phyloP scores from a whole-genome alignment of 768 basidiomycete species.

The Clitopilus hobsonii region DNA sequence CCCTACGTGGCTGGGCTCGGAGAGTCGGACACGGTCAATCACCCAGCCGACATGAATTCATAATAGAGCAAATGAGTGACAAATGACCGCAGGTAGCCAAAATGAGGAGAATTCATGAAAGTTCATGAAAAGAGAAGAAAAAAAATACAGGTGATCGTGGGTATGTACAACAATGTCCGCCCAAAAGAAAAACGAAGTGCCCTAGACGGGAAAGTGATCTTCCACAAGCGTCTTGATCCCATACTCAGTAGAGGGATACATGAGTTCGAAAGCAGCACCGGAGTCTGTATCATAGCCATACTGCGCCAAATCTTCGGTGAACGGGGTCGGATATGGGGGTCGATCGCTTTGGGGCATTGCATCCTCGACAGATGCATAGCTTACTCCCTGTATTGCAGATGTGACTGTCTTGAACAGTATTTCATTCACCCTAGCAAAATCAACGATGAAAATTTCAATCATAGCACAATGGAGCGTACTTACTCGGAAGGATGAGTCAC shows the following conservation, averaged over 20 bases:
- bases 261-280: neutral
- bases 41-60: too few relatives aligned
- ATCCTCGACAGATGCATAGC: neutral
- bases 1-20: too few relatives aligned
- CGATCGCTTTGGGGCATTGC: neutral
- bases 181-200: too few relatives aligned
- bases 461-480: neutral
- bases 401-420: neutral
- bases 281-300: constrained; percentile 1
- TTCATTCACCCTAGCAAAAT: neutral
- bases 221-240: neutral
- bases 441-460: neutral
- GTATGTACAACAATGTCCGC: neutral
- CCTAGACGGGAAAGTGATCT: neutral
- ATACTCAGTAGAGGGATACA: neutral
- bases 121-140: neutral
- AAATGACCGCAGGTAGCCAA: too few relatives aligned
- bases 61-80: too few relatives aligned
- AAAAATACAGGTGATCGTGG: neutral
- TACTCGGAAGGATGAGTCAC: constrained; percentile 6
- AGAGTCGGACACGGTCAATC: neutral
- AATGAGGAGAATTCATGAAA: neutral
- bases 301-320: neutral
- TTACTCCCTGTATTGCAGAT: neutral
- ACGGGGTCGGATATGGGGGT: neutral